Evolutionary conservation across 2,329 filamentous ascomycete species (phyloP).

Genomic region (Ceratocystis harringtonii): DNA sequence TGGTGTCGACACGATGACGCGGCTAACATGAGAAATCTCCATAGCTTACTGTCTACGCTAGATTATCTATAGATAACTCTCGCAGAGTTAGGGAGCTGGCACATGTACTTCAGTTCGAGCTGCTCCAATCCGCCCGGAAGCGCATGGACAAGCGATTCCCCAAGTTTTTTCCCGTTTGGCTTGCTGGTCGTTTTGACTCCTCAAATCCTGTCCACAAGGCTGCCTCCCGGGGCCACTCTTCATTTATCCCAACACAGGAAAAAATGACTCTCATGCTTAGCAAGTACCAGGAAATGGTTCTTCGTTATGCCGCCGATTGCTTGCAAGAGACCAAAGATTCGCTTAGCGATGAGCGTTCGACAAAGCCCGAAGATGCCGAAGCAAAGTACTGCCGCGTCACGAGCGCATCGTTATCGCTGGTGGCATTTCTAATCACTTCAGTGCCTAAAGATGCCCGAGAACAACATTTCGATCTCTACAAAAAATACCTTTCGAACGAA

Average conservation of each 20-base stretch:
- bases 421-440: constrained; percentile 37
- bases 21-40: background rate
- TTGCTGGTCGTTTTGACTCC: constrained; percentile 75
- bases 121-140: constrained; percentile 54
- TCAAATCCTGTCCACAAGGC: constrained; percentile 62
- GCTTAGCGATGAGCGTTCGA: constrained; percentile 76
- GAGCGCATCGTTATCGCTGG: constrained; percentile 39
- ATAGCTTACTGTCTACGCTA: constrained; percentile 72
- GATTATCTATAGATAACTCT: constrained; percentile 76
- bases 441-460: constrained; percentile 36
- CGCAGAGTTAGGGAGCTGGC: constrained; percentile 77
- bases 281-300: constrained; percentile 63
- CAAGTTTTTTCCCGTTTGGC: constrained; percentile 72
- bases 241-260: constrained; percentile 63
- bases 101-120: constrained; percentile 54
- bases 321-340: constrained; percentile 67
- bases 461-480: constrained; percentile 47
- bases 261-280: constrained; percentile 66
- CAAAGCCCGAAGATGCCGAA: constrained; percentile 69
- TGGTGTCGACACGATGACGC: background rate
- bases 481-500: constrained; percentile 50
- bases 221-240: constrained; percentile 60
- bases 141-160: constrained; percentile 69
- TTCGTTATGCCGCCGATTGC: constrained; percentile 69
- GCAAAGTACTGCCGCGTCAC: constrained; percentile 71